Conservation (phyloP, 306 rosid species). For the Crotalaria pallida region DNA sequence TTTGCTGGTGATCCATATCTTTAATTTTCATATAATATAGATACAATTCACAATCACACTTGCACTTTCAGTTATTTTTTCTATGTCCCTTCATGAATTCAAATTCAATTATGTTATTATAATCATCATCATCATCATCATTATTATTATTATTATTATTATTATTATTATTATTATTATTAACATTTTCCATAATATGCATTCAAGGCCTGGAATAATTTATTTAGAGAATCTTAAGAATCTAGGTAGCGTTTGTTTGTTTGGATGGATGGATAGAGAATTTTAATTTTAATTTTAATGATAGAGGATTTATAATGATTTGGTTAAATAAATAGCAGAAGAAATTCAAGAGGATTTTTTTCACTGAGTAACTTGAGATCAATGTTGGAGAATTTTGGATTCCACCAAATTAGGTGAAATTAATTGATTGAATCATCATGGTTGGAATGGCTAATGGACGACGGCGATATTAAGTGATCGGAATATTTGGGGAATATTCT, state of each 20-base stretch:
- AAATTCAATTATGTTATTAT: not conserved
- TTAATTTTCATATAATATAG: not conserved
- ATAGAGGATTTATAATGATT: not conserved
- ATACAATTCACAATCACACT: not conserved
- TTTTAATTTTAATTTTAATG: no score
- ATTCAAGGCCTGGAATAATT: not conserved
- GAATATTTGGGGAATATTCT: not conserved
- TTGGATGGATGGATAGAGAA: not conserved
- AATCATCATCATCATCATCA: no score
- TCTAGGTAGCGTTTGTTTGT: not conserved
- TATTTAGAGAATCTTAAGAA: not conserved
- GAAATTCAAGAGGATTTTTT: not conserved
- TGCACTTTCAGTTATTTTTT: not conserved
- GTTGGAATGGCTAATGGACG: no score
- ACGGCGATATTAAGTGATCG: not conserved
- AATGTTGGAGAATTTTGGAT: not conserved
- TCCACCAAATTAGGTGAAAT: not conserved
- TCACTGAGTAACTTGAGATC: not conserved
- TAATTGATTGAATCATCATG: no score
- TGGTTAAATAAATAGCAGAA: no score
- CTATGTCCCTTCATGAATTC: not conserved
- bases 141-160: not conserved
- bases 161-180: not conserved
- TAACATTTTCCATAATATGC: not conserved
- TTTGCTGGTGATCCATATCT: not conserved